These are phyloP conservation scores for Cryptococcus hybrid DNA, from an alignment of 1,284 basidiomycete species.

Conservation along the genomic window DNA sequence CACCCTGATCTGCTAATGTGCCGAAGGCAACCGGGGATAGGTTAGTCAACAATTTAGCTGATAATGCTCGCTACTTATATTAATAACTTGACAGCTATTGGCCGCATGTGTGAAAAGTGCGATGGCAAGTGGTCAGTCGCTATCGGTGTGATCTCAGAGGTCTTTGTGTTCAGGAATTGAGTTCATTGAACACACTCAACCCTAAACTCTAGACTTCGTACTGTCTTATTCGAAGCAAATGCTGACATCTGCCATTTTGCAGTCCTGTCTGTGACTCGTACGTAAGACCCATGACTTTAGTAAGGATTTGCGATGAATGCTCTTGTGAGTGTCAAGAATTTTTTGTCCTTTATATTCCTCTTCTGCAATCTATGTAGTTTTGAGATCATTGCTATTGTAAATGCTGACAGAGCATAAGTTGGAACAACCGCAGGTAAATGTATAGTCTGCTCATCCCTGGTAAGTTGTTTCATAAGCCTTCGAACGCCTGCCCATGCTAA, in stretches of 20 bases:
- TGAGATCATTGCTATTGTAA: background rate
- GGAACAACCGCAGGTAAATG: conserved; percentile 96
- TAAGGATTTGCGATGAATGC: conserved; percentile 98
- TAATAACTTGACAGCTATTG: conserved; percentile 65
- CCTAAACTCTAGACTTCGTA: too few relatives aligned
- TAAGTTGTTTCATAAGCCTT: conserved; percentile 47
- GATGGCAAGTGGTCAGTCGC: conserved; percentile 92
- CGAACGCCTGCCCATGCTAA: background rate
- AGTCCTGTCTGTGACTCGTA: conserved; percentile 99
- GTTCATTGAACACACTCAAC: background rate
- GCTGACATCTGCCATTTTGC: conserved; percentile 2
- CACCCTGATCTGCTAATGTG: conserved; percentile 86
- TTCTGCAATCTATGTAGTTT: background rate
- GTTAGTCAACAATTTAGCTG: conserved; percentile 48
- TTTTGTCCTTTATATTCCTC: too few relatives aligned
- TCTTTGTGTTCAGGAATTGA: background rate
- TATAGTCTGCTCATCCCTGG: conserved; percentile 93
- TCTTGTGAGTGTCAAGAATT: conserved; percentile 59
- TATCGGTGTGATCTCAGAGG: background rate
- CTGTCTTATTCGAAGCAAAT: background rate
- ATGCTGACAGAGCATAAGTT: conserved; percentile 45
- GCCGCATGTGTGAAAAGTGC: conserved; percentile 97
- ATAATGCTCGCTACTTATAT: background rate
- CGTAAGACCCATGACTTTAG: conserved; percentile 95
- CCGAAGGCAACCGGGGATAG: conserved; percentile 91